Evolutionary conservation across 345 rosid species (phyloP), one percentile per base, ranked within the genome.

Genomic region (Aquilaria malaccensis): DNA sequence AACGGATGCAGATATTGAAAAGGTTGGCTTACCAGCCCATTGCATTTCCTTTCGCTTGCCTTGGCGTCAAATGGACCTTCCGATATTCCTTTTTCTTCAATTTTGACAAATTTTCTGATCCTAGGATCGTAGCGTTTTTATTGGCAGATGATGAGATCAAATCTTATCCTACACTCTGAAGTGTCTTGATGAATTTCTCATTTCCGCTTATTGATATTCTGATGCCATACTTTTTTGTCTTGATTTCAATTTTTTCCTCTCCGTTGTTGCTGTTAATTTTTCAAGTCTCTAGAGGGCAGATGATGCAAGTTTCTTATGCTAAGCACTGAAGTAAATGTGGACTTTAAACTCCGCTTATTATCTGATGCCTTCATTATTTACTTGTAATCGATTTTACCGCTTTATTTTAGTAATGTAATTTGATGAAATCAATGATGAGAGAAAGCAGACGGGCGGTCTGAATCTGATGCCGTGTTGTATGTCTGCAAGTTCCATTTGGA

Each of bases 381-480:
- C 47, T 2, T 10, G 2, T 12, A 3, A 10, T 14, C 5, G 2
- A 4, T n/a, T 56, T 37, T 56, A 13, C 47, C 29, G 14, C 3
- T 37, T 33, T 55, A 2, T 33, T 56, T 55, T 56, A n/a, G 48
- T 33, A 33, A 6, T 57, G 2, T 12, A 2, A 7, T 57, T 57
- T 33, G 49, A 13, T 9, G n/a, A 4, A 9, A 9, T 69, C 91
- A 31, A 57, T 73, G 94, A 88, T 81, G 91, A 88, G 87, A 85
- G 67, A 71, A 67, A 68, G 88, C 97, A 72, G 96, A 91, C 84
- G 91, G 91, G 94, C 91, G 91, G 94, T 79, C 93, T 72, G 96
- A 91, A 77, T 54, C 77, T 82, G 94, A 84, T 88, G 97, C 86
- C 83, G 5, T 91, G 94, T 85, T 73, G 96, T 83, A 57, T 80